Conservation (phyloP, 306 rosid genomes). For the Dryas drummondii region DNA sequence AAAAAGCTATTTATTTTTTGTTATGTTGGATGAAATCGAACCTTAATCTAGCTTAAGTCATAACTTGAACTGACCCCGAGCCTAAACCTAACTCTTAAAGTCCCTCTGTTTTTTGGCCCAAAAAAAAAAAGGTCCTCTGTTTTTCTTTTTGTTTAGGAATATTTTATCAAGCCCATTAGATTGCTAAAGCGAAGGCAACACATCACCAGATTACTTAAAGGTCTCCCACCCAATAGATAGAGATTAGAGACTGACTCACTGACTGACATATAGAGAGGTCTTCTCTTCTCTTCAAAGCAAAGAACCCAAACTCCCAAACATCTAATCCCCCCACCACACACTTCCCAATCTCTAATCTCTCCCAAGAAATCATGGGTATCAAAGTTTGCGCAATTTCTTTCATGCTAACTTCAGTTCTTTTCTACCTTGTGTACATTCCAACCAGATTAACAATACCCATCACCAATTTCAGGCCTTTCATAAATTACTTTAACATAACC, state of each 20-base stretch:
- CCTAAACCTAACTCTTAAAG: no score
- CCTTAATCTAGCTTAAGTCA: no score
- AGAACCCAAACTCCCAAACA: background rate
- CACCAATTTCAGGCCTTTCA: conserved; percentile 36
- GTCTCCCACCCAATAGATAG: background rate
- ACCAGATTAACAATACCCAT: conserved; percentile 56
- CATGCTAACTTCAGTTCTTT: conserved; percentile 46
- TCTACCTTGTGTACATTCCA: conserved; percentile 53
- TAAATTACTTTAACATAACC: conserved; percentile 33
- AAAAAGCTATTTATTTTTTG: no score
- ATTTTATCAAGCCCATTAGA: no score
- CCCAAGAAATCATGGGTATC: conserved; percentile 53
- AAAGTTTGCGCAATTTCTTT: conserved; percentile 50
- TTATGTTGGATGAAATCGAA: no score
- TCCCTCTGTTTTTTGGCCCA: no score
- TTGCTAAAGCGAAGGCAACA: background rate
- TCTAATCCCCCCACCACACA: background rate
- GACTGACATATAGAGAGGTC: background rate
- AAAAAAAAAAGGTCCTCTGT: no score
- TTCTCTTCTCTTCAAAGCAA: background rate
- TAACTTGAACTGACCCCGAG: no score
- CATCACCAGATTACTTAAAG: background rate
- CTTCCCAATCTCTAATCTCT: background rate
- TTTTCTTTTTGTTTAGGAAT: no score
- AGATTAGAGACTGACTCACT: no score